Percentiles rank a stretch among this genome's conserved stretches.
Conservation (phyloP, 2,329 filamentous ascomycete genomes). For the Clonostachys rhizophaga region DNA sequence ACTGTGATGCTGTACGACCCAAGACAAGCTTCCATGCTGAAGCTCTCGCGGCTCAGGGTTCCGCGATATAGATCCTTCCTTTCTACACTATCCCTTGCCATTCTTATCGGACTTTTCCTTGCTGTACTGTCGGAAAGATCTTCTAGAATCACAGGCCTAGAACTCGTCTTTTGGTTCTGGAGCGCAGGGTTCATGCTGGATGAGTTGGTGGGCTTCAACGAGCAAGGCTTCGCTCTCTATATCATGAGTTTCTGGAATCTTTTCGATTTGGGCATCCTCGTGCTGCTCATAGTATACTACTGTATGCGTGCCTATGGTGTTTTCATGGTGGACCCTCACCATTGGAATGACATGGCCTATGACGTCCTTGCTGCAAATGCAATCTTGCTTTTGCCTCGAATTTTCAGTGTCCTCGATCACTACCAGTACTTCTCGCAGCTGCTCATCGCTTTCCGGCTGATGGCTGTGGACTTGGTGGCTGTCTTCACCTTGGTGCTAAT, state of each 20-base stretch:
- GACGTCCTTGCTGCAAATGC: conserved; percentile 92
- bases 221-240: conserved; percentile 93
- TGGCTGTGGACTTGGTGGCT: conserved; percentile 85
- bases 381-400: conserved; percentile 80
- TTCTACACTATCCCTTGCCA: conserved; percentile 80
- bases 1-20: conserved; percentile 89
- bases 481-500: conserved; percentile 82
- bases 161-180: conserved; percentile 96
- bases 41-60: conserved; percentile 84
- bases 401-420: conserved; percentile 91
- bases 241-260: conserved; percentile 98
- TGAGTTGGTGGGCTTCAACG: conserved; percentile 92
- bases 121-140: conserved; percentile 75
- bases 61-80: conserved; percentile 89
- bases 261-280: conserved; percentile 85
- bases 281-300: conserved; percentile 85
- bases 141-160: conserved; percentile 74
- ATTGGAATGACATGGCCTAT: conserved; percentile 80
- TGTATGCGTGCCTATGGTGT: conserved; percentile 85
- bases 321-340: conserved; percentile 69
- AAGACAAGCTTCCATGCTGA: conserved; percentile 83
- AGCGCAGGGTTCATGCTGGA: conserved; percentile 96
- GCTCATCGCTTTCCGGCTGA: conserved; percentile 87
- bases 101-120: conserved; percentile 80
- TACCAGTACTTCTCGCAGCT: conserved; percentile 96